These are phyloP conservation scores for Hortiboletus campestris DNA, from an alignment of 768 basidiomycete genomes.

Conservation along the genomic window DNA sequence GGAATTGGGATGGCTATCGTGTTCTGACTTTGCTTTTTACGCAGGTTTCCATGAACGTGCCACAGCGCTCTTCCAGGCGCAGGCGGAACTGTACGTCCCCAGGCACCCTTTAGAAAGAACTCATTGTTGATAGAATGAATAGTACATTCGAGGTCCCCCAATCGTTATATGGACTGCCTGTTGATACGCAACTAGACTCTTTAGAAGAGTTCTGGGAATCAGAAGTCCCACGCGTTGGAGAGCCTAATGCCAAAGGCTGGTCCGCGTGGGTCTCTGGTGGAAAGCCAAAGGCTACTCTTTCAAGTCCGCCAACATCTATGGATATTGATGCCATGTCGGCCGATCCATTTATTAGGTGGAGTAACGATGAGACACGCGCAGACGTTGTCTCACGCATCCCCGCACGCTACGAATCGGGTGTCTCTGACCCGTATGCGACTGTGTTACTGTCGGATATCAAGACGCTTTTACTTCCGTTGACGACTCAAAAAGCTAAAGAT, in stretches of 20 bases:
- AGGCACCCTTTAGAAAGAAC: neutral
- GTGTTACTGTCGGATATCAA: constrained; percentile 75
- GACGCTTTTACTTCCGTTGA: constrained; percentile 49
- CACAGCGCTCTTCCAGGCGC: constrained; percentile 77
- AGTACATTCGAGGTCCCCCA: constrained; percentile 63
- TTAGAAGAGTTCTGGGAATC: constrained; percentile 87
- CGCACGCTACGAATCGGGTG: constrained; percentile 49
- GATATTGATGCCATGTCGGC: constrained; percentile 28
- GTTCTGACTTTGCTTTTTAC: constrained; percentile 1
- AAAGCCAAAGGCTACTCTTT: constrained; percentile 31
- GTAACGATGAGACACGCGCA: constrained; percentile 47
- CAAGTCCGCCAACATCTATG: constrained; percentile 13
- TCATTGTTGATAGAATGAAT: constrained; percentile 8
- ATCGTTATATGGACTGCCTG: constrained; percentile 40
- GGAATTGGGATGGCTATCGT: neutral
- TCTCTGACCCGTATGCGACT: constrained; percentile 67
- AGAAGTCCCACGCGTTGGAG: constrained; percentile 74
- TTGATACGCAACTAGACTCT: constrained; percentile 49
- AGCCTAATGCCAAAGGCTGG: constrained; percentile 68
- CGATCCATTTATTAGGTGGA: constrained; percentile 74
- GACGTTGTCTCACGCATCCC: constrained; percentile 49
- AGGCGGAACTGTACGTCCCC: constrained; percentile 69
- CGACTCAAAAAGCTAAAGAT: constrained; percentile 44
- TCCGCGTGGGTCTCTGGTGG: constrained; percentile 53
- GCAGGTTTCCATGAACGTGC: constrained; percentile 73